phyloP scores from a whole-genome alignment of 805 yeast species.

The Ogataea ramenticola region DNA sequence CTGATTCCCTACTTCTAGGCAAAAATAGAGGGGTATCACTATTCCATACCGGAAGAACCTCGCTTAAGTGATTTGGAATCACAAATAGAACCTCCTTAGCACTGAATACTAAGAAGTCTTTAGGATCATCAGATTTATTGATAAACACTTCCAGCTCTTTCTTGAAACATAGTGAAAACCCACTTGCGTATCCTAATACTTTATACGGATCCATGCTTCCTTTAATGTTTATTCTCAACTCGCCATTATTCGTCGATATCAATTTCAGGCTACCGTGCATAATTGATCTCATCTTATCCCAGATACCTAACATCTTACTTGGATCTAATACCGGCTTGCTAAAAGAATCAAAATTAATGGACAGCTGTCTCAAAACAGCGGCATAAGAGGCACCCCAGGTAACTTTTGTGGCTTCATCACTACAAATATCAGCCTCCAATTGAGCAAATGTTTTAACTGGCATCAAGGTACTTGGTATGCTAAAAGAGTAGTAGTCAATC shows the following conservation, averaged over 20 bases:
- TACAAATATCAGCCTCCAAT: conserved; percentile 45
- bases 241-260: conserved; percentile 41
- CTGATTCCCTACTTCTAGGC: conserved; percentile 25
- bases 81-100: conserved; percentile 61
- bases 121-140: conserved; percentile 64
- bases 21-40: conserved; percentile 40
- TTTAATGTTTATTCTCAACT: conserved; percentile 54
- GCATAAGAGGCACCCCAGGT: conserved; percentile 84
- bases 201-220: conserved; percentile 78
- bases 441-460: conserved; percentile 67
- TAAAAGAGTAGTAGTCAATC: conserved; percentile 43
- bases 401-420: conserved; percentile 54
- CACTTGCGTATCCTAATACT: conserved; percentile 59
- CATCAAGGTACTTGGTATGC: conserved; percentile 69
- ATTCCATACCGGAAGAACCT: conserved; percentile 51
- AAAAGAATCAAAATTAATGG: conserved; percentile 72
- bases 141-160: conserved; percentile 52
- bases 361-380: conserved; percentile 75
- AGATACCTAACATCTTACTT: conserved; percentile 76
- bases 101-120: conserved; percentile 54
- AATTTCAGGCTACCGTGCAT: conserved; percentile 62
- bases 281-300: conserved; percentile 81
- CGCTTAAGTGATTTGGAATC: conserved; percentile 66
- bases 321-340: conserved; percentile 89
- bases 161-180: conserved; percentile 69